phyloP scores from a whole-genome alignment of 2,329 filamentous ascomycete species.

The Botrytis sinoallii region DNA sequence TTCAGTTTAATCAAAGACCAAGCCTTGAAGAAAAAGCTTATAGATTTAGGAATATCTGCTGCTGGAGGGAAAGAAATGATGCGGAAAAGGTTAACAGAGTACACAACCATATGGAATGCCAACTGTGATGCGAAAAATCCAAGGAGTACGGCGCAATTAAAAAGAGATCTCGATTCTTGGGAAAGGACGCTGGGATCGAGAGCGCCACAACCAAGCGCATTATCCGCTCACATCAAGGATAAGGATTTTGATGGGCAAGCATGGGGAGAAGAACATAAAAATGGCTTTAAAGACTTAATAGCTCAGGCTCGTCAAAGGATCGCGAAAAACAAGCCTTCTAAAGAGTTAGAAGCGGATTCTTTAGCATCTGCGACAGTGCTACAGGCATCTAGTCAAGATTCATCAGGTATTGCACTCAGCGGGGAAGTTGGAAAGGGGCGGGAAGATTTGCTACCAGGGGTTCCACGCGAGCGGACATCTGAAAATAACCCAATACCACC shows the following conservation, averaged over 20 bases:
- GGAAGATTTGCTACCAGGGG: not conserved
- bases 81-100: conserved; percentile 82
- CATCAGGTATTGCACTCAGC: not conserved
- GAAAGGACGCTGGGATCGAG: conserved; percentile 74
- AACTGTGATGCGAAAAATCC: conserved; percentile 84
- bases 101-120: conserved; percentile 94
- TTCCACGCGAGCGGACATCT: not conserved
- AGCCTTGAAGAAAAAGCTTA: conserved; percentile 74
- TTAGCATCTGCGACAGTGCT: conserved; percentile 8
- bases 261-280: conserved; percentile 71
- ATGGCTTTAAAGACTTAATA: conserved; percentile 77
- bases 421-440: not conserved
- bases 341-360: not conserved
- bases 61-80: conserved; percentile 67
- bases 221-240: conserved; percentile 62
- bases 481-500: no score
- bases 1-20: conserved; percentile 84
- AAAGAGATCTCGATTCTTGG: conserved; percentile 81
- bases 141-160: conserved; percentile 65
- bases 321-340: conserved; percentile 19
- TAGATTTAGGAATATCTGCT: conserved; percentile 73
- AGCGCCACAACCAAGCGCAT: conserved; percentile 41
- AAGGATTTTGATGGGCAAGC: conserved; percentile 83
- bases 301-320: conserved; percentile 62
- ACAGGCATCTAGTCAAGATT: not conserved